These are phyloP conservation scores for Flaveria bidentis DNA, from an alignment of 129 eudicot genomes.

Conservation along the genomic window DNA sequence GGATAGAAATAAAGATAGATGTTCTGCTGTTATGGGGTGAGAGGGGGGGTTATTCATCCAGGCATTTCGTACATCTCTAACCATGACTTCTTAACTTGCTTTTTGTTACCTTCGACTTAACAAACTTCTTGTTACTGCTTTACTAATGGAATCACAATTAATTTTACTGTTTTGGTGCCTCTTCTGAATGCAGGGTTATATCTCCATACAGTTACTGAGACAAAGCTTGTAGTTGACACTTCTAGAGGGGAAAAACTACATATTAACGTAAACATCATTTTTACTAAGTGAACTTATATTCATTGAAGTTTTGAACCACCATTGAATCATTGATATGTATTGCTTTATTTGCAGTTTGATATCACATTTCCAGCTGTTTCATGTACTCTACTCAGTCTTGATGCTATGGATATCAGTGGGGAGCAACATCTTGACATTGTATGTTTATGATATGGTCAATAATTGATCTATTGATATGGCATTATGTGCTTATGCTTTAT, in stretches of 20 bases:
- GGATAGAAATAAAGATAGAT: no score
- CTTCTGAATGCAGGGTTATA: constrained; percentile 66
- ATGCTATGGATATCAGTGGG: constrained; percentile 98
- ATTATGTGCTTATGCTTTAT: background rate
- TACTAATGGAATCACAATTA: background rate
- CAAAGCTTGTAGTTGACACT: constrained; percentile 94
- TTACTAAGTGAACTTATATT: background rate
- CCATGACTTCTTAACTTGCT: background rate
- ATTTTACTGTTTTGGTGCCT: constrained; percentile 14
- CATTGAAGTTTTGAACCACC: constrained; percentile 15
- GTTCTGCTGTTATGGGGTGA: no score
- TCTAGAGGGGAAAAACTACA: constrained; percentile 91
- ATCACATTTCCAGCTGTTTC: constrained; percentile 91
- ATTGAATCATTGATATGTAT: constrained; percentile 20
- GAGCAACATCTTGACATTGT: constrained; percentile 97
- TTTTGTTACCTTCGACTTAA: background rate
- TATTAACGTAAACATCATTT: constrained; percentile 61
- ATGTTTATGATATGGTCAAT: constrained; percentile 38
- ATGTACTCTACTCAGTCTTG: constrained; percentile 87
- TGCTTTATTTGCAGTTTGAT: constrained; percentile 78
- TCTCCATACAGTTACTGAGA: constrained; percentile 79
- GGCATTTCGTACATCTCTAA: background rate
- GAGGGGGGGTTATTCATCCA: background rate
- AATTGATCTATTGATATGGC: background rate
- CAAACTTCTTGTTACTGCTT: background rate